Evolutionary conservation across 345 rosid genomes (phyloP), one percentile per base, ranked within the genome.

Genomic region (Streptanthus diversifolius): DNA sequence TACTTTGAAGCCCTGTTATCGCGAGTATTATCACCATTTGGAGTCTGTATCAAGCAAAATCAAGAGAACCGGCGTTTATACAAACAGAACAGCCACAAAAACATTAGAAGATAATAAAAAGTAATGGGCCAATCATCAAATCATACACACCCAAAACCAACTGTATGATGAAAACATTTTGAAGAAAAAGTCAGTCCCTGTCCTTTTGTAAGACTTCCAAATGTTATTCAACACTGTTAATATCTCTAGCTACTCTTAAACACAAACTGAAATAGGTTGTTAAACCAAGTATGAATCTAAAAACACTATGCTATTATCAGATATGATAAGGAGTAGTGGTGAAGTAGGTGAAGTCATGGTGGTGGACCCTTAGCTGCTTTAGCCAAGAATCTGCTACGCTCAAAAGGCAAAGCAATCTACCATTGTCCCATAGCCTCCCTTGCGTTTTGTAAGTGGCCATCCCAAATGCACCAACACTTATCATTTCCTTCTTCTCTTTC

Each of bases 341-440:
- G 89, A 91, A 95, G 88, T 88, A 88, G 81, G 87, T 83, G 85
- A 87, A 95, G 84, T 95, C 99, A 52, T 90, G 98, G 83, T 95
- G 99, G 79, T 88, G 93, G 82, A 91, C 97, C 85, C 81, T 78
- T 5, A 95, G 85, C 69, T 95, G 99, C 83, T 91, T 95, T 51
- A 95, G 82, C 99, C 99, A 91, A 24, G 99, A 95, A 82, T 95
- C 93, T 17, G 98, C 98, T 69, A 95, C 92, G n/a, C 98, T 85
- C 59, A 82, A 70, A 45, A 90, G 53, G 84, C 18, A 90, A 87
- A 64, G 47, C 73, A 43, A 90, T 52, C 74, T 60, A 45, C 63
- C 70, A 76, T 88, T 85, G 54, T 91, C 93, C 32, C 93, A 83
- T 36, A 86, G 79, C 90, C 93, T 82, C 40, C 98, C 98, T 80